Evolutionary conservation across 192 early-diverging fungal genomes (phyloP), one percentile per base, ranked within the genome.

Genomic region (Spinellus fusiger): DNA sequence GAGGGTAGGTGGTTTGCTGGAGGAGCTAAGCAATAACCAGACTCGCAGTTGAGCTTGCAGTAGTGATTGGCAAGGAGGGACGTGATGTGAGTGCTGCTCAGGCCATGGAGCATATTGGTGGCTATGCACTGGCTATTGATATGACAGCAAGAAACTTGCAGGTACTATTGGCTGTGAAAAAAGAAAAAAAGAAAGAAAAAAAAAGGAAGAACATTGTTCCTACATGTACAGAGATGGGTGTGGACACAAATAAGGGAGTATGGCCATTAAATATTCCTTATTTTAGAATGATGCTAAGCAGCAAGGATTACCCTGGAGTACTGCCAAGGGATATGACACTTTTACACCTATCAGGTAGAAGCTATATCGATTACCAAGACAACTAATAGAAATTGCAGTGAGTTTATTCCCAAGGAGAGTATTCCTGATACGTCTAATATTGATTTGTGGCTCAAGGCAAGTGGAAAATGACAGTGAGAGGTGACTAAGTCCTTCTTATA

Each of bases 301-400:
- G 65, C 71, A 65, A 7, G 89, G 92, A 0, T 68, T 85, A 32
- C 94, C 94, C n/a, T 96, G 93, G 93, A 83, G 85, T 13, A 75
- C 80, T 0, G 86, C 94, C 44, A 96, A 96, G 77, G 94, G 92
- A 1, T 94, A 86, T 73, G 94, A 96, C 60, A 91, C 92, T 5
- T 96, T 94, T 61, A 90, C 89, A 1, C 91, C 94, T n/a, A 73
- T 93, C 27, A 82, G 87, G 79, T 81, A 61, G 23, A 9, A 33
- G 4, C 12, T 27, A 9, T 32, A 31, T 65, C n/a, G n/a, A n/a
- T 49, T 28, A 25, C 20, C 25, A 35, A 18, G 38, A 31, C 16
- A n/a, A 35, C 31, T 22, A 44, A 49, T 51, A 49, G 20, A 56
- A 55, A 50, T 38, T 8, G 16, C 28, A 82, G 85, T 8, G 80